These are phyloP conservation scores for Naganishia liquefaciens DNA, from an alignment of 1,284 basidiomycete genomes.

Conservation along the genomic window DNA sequence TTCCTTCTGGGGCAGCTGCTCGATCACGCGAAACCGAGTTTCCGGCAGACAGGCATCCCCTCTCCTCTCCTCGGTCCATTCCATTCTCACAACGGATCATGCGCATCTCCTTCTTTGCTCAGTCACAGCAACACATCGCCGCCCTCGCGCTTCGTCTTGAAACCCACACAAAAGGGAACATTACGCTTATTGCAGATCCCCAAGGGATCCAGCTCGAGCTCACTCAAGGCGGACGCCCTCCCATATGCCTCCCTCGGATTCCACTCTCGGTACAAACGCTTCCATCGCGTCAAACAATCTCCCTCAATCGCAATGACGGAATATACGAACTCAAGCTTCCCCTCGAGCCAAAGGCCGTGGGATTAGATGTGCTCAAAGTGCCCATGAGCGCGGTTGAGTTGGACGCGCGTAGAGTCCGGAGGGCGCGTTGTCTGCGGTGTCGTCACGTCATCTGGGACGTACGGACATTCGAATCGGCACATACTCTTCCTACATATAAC, in stretches of 20 bases:
- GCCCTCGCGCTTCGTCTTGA: neutral
- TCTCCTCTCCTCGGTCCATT: neutral
- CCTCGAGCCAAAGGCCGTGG: neutral
- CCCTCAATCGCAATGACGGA: neutral
- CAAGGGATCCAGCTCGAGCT: neutral
- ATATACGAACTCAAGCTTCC: constrained; percentile 5
- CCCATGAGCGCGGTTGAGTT: neutral
- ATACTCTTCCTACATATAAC: neutral
- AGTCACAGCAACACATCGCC: neutral
- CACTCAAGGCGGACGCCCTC: neutral
- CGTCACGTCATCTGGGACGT: neutral
- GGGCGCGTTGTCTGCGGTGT: constrained; percentile 7
- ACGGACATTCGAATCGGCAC: neutral
- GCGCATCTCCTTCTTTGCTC: neutral
- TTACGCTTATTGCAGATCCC: neutral
- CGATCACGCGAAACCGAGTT: too few relatives aligned
- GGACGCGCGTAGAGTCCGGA: neutral
- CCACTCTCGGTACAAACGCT: neutral
- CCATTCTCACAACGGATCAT: neutral
- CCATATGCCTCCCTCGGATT: neutral
- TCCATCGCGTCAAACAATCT: neutral
- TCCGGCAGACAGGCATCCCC: neutral
- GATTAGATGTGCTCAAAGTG: neutral
- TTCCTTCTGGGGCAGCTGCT: too few relatives aligned
- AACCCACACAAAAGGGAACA: neutral